Percentiles rank a stretch among this genome's conserved stretches.
Evolutionary conservation across 2,329 filamentous ascomycete genomes (phyloP).

Genomic region (Exophiala phaeomuriformis): DNA sequence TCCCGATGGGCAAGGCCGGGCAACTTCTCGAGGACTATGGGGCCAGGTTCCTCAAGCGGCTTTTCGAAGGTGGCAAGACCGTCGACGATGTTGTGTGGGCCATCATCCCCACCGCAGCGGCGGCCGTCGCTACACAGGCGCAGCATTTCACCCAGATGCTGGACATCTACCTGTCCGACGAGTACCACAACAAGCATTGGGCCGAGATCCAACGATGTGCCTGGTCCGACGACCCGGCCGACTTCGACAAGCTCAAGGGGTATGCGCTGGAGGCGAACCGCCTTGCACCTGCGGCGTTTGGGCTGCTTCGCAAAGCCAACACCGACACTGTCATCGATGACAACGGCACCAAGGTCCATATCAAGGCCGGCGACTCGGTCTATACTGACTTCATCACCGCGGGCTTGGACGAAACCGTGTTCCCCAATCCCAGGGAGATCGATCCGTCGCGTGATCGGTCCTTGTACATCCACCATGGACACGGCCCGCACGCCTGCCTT

Average conservation of each 20-base stretch:
- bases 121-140: constrained; percentile 51
- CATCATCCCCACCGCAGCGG: constrained; percentile 51
- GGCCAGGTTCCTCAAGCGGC: constrained; percentile 48
- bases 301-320: constrained; percentile 23
- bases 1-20: constrained; percentile 20
- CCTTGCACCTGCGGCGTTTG: constrained; percentile 25
- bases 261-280: constrained; percentile 28
- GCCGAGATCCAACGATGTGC: constrained; percentile 26
- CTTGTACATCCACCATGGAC: constrained; percentile 41
- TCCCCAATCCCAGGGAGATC: constrained; percentile 38
- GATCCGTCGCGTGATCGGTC: constrained; percentile 38
- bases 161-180: constrained; percentile 50
- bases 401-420: constrained; percentile 33
- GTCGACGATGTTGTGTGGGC: constrained; percentile 49
- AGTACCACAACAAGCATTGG: constrained; percentile 28
- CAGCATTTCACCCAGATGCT: constrained; percentile 52
- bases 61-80: constrained; percentile 43
- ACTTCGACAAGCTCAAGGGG: constrained; percentile 27
- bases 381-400: constrained; percentile 30
- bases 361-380: constrained; percentile 21
- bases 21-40: constrained; percentile 46
- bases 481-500: constrained; percentile 44
- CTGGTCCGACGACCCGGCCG: constrained; percentile 24
- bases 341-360: constrained; percentile 17
- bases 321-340: constrained; percentile 21